A percentile compares a stretch with the other conserved stretches of the same genome.
These are phyloP conservation scores for Cladorrhinum samala DNA, from an alignment of 495 filamentous ascomycete genomes.

Conservation along the genomic window DNA sequence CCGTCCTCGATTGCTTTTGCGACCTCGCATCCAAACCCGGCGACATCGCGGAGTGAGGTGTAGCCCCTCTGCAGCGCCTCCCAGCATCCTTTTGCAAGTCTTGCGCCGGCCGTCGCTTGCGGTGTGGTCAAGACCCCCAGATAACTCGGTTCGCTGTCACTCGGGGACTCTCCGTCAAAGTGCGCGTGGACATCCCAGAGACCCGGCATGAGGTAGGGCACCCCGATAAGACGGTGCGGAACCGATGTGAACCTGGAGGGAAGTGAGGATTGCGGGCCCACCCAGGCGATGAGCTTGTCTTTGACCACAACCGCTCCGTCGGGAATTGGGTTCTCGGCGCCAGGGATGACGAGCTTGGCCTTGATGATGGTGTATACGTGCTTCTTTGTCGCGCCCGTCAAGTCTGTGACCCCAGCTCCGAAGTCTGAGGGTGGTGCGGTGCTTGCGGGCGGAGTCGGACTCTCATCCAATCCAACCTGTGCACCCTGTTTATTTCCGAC, in stretches of 20 bases:
- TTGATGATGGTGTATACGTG: constrained; percentile 29
- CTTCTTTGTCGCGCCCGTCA: too few relatives aligned
- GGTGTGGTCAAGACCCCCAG: background rate
- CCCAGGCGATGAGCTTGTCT: constrained; percentile 37
- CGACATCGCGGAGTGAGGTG: constrained; percentile 48
- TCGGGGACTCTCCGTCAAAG: background rate
- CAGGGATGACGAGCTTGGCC: constrained; percentile 40
- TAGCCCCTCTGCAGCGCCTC: constrained; percentile 43
- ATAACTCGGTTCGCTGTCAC: background rate
- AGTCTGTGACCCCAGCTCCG: too few relatives aligned
- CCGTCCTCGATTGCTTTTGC: constrained; percentile 40
- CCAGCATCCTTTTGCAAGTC: constrained; percentile 30
- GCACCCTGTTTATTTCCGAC: too few relatives aligned
- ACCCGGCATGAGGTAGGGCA: constrained; percentile 42
- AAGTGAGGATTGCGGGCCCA: constrained; percentile 28
- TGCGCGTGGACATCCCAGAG: background rate
- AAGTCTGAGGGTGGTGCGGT: too few relatives aligned
- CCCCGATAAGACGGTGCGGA: constrained; percentile 14
- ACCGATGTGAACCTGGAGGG: constrained; percentile 29
- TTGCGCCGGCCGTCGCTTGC: constrained; percentile 26
- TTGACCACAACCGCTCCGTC: constrained; percentile 38
- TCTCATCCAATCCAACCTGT: too few relatives aligned
- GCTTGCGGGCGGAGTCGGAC: too few relatives aligned
- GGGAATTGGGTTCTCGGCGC: constrained; percentile 33
- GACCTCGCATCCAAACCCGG: constrained; percentile 40